Evolutionary conservation across 2,329 filamentous ascomycete species (phyloP).

Genomic region (Bipolaris zeicola): DNA sequence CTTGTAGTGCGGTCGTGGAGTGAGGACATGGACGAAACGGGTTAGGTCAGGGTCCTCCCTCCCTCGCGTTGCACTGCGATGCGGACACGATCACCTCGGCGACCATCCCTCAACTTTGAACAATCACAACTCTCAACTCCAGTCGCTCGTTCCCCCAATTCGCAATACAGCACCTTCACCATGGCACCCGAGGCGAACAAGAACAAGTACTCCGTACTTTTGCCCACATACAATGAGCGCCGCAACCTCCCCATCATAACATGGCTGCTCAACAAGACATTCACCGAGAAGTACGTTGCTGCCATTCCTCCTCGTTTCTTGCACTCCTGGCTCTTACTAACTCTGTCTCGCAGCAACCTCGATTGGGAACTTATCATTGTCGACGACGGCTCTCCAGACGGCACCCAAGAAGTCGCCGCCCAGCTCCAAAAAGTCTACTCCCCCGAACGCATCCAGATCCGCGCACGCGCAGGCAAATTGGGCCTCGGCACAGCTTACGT

Average conservation of each 20-base stretch:
- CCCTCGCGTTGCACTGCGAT: conserved; percentile 10
- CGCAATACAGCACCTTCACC: conserved; percentile 21
- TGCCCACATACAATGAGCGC: conserved; percentile 98
- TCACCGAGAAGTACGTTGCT: conserved; percentile 77
- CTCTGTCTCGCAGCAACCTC: conserved; percentile 67
- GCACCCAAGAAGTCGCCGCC: conserved; percentile 86
- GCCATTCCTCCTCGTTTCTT: conserved; percentile 5
- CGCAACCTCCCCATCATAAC: conserved; percentile 94
- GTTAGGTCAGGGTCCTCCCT: conserved; percentile 24
- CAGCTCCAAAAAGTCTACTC: conserved; percentile 88
- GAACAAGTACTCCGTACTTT: conserved; percentile 94
- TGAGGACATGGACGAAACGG: conserved; percentile 28
- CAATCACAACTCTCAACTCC: conserved; percentile 21
- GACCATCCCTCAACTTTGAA: conserved; percentile 17
- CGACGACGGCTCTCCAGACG: conserved; percentile 96
- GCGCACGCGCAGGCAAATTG: conserved; percentile 90
- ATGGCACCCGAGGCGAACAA: conserved; percentile 49
- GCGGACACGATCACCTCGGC: conserved; percentile 37
- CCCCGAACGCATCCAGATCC: conserved; percentile 76
- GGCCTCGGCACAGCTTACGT: conserved; percentile 97
- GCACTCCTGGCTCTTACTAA: conserved; percentile 1
- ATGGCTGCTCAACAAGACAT: conserved; percentile 91
- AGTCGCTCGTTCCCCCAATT: conserved; percentile 38
- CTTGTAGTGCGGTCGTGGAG: conserved; percentile 1
- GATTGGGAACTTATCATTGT: conserved; percentile 98